These are phyloP conservation scores for Hippophae gyantsensis DNA, from an alignment of 306 rosid species.

Conservation along the genomic window DNA sequence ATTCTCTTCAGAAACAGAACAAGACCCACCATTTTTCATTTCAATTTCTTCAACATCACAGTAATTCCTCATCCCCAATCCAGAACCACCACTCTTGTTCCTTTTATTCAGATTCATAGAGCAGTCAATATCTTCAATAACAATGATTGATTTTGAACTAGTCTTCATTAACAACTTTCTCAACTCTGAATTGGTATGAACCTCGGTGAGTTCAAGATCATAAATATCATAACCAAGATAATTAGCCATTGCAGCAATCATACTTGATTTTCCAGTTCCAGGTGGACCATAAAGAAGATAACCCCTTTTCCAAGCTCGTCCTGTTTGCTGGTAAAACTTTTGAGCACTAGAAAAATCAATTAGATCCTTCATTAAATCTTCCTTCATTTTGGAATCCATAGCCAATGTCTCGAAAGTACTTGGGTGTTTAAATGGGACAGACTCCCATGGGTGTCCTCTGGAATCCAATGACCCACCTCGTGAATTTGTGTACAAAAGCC, in stretches of 20 bases:
- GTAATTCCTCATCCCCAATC: conserved; percentile 12
- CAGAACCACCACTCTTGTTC: conserved; percentile 33
- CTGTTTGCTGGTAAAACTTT: conserved; percentile 47
- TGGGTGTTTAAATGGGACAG: conserved; percentile 75
- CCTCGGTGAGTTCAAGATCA: conserved; percentile 68
- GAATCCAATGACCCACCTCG: conserved; percentile 84
- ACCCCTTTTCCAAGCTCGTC: conserved; percentile 68
- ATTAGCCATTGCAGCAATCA: conserved; percentile 75
- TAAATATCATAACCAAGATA: conserved; percentile 53
- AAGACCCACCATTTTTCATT: conserved; percentile 7
- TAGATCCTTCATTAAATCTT: conserved; percentile 55
- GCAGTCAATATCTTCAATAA: conserved; percentile 69
- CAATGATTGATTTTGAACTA: conserved; percentile 57
- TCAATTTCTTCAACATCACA: conserved; percentile 26
- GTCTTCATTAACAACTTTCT: conserved; percentile 65
- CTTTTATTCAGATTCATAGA: conserved; percentile 70
- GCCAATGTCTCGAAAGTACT: conserved; percentile 63
- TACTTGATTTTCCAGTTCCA: conserved; percentile 56
- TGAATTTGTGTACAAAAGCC: conserved; percentile 72
- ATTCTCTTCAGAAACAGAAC: conserved; percentile 12
- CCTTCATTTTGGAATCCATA: conserved; percentile 45
- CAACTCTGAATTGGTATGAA: conserved; percentile 54
- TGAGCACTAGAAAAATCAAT: conserved; percentile 46
- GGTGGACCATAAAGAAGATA: conserved; percentile 54
- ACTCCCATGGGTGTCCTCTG: conserved; percentile 92